Conservation (phyloP, 768 basidiomycete genomes). For the Boletus bicolor region DNA sequence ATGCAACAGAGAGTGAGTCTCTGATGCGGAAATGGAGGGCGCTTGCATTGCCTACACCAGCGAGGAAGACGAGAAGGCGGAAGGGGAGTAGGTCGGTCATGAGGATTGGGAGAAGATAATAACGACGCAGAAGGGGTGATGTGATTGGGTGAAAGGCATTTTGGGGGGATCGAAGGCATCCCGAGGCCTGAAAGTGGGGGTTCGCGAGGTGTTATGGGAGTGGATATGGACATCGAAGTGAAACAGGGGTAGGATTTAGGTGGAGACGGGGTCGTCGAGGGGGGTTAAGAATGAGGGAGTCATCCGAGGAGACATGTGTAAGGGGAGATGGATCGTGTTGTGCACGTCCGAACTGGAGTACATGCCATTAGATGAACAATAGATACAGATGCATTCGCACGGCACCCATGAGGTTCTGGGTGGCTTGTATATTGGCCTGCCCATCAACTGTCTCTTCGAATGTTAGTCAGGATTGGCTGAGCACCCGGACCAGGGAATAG, state of each 20-base stretch:
- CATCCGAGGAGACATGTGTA: conserved; percentile 43
- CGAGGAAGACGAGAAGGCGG: conserved; percentile 36
- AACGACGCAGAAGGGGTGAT: conserved; percentile 34
- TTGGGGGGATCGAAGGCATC: neutral
- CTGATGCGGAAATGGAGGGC: conserved; percentile 7
- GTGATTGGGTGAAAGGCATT: conserved; percentile 2
- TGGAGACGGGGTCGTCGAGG: conserved; percentile 41
- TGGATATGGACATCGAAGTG: conserved; percentile 10
- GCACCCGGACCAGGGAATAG: conserved; percentile 43
- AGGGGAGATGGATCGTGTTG: conserved; percentile 42
- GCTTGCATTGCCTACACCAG: conserved; percentile 12
- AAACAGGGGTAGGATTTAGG: conserved; percentile 43
- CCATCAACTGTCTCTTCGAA: conserved; percentile 71
- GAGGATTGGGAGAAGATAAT: conserved; percentile 39
- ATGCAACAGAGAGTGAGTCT: neutral
- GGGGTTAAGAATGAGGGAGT: conserved; percentile 38
- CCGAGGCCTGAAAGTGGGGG: neutral
- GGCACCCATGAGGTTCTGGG: conserved; percentile 88
- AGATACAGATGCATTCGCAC: conserved; percentile 44
- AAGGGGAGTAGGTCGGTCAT: conserved; percentile 42
- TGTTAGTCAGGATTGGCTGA: conserved; percentile 35
- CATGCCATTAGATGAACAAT: conserved; percentile 20
- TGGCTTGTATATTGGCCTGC: conserved; percentile 83
- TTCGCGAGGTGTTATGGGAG: neutral
- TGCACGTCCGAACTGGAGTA: conserved; percentile 56